Conservation (phyloP, 1,139 yeast species). For the Blastobotrys persicus region DNA sequence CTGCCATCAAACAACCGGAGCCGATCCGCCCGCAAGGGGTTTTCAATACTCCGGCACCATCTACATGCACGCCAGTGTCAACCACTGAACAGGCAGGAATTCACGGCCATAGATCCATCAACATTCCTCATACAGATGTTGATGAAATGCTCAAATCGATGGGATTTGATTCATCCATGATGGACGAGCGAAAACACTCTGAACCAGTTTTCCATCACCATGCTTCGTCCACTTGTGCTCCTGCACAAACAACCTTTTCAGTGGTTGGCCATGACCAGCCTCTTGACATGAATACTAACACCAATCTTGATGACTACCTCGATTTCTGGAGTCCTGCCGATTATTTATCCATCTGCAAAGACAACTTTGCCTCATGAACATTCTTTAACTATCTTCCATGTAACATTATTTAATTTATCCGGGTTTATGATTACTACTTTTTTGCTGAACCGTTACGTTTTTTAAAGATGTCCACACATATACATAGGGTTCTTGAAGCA, state of each 20-base stretch:
- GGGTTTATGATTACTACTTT: not conserved
- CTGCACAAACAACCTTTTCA: conserved; percentile 3
- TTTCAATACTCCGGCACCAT: not conserved
- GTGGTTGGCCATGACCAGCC: not conserved
- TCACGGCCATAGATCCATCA: conserved; percentile 1
- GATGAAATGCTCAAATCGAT: conserved; percentile 6
- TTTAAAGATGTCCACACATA: too few relatives aligned
- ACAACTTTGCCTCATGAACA: not conserved
- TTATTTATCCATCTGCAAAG: conserved; percentile 14
- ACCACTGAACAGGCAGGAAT: not conserved
- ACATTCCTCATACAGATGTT: not conserved
- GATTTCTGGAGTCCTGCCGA: conserved; percentile 20
- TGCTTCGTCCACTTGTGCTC: conserved; percentile 3
- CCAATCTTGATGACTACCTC: conserved; percentile 13
- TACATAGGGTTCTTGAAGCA: not conserved
- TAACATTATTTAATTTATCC: not conserved
- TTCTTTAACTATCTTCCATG: not conserved
- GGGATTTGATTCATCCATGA: conserved; percentile 4
- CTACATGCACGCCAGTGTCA: not conserved
- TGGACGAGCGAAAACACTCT: not conserved
- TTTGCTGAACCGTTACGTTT: too few relatives aligned
- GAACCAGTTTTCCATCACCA: not conserved
- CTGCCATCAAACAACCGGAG: not conserved
- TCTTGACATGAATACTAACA: not conserved
- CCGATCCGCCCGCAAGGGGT: not conserved